Percentiles rank a stretch among this genome's conserved stretches.
phyloP scores from a whole-genome alignment of 169 alveolate genomes.

The Plasmodium sp. region DNA sequence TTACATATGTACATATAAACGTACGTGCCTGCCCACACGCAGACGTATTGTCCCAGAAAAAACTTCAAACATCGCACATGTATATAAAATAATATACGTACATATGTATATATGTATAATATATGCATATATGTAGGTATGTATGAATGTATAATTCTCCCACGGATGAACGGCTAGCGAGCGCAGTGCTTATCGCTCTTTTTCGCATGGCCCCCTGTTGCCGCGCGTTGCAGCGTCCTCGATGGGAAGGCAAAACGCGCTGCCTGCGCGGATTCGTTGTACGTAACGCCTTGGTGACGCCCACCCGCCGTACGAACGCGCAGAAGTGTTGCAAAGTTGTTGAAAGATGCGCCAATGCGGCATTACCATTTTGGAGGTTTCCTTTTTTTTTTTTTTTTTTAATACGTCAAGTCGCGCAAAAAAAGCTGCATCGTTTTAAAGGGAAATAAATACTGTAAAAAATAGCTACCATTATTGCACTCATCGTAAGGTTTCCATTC shows the following conservation, averaged over 20 bases:
- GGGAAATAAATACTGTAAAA: background rate
- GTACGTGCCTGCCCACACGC: background rate
- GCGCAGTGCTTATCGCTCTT: background rate
- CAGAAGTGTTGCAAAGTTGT: background rate
- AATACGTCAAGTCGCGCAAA: background rate
- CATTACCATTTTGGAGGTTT: background rate
- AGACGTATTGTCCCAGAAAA: background rate
- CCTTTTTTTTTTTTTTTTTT: background rate
- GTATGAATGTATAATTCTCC: background rate
- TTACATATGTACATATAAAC: background rate
- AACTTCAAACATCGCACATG: background rate
- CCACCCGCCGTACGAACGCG: background rate
- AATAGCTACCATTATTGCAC: background rate
- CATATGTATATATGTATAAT: no score
- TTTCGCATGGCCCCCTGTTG: background rate
- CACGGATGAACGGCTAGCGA: background rate
- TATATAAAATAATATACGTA: background rate
- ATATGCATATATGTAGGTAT: no score
- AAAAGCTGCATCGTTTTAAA: background rate
- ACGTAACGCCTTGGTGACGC: background rate
- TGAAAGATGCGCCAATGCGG: background rate
- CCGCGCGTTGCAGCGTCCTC: background rate
- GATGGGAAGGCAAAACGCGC: background rate
- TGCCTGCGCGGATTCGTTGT: background rate
- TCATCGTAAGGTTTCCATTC: background rate